phyloP scores from a whole-genome alignment of 2,329 filamentous ascomycete species.

The Exophiala aquamarina region DNA sequence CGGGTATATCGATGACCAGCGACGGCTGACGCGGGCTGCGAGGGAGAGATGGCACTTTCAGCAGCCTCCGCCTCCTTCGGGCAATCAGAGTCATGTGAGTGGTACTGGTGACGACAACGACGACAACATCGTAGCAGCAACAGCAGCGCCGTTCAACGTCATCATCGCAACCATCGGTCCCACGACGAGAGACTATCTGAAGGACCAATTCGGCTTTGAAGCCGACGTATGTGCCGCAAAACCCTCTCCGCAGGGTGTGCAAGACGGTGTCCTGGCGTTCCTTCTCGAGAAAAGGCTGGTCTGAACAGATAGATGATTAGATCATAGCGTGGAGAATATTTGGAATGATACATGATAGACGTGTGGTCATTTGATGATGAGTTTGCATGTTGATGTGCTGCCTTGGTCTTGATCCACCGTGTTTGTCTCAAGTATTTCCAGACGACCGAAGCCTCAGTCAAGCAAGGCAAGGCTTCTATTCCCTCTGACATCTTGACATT shows the following conservation, averaged over 20 bases:
- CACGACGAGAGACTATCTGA: constrained; percentile 77
- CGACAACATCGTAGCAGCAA: too few relatives aligned
- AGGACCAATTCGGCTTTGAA: constrained; percentile 41
- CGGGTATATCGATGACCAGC: constrained; percentile 44
- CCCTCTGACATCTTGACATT: too few relatives aligned
- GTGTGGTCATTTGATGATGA: too few relatives aligned
- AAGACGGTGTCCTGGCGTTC: constrained; percentile 63
- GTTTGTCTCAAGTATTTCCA: too few relatives aligned
- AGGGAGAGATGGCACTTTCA: constrained; percentile 18
- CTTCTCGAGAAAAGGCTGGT: constrained; percentile 29
- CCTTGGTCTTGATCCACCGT: too few relatives aligned
- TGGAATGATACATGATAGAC: too few relatives aligned
- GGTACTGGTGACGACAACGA: constrained; percentile 4
- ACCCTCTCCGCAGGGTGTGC: constrained; percentile 79
- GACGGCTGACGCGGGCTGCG: constrained; percentile 33
- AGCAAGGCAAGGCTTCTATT: too few relatives aligned
- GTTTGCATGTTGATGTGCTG: too few relatives aligned
- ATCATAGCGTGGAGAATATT: too few relatives aligned
- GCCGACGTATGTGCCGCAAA: constrained; percentile 67
- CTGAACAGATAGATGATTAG: constrained; percentile 1
- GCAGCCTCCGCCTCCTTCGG: too few relatives aligned
- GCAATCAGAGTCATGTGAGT: too few relatives aligned
- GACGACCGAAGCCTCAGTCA: too few relatives aligned
- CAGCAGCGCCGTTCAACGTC: constrained; percentile 39
- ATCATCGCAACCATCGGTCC: constrained; percentile 88